A percentile compares a stretch with the other conserved stretches of the same genome.
Evolutionary conservation across 2,329 filamentous ascomycete species (phyloP).

Genomic region (Phaeophleospora eucalypticola): DNA sequence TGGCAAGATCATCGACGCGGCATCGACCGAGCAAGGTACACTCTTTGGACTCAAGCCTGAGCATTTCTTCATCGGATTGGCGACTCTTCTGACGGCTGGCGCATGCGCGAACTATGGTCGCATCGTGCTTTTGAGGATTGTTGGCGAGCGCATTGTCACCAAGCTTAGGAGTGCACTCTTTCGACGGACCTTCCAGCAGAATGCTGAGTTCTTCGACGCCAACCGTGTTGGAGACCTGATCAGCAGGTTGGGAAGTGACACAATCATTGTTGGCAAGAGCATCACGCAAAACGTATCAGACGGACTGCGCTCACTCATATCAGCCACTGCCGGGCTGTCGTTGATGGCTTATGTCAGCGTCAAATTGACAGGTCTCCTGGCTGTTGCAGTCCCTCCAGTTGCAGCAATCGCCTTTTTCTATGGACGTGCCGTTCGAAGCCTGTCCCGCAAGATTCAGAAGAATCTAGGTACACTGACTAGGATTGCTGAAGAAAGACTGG

Average conservation of each 20-base stretch:
- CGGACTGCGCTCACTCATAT: constrained; percentile 85
- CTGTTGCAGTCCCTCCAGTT: constrained; percentile 84
- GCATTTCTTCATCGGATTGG: constrained; percentile 84
- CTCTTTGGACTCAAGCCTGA: constrained; percentile 80
- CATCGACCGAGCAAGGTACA: constrained; percentile 67
- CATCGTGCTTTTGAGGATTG: constrained; percentile 86
- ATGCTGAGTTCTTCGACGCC: constrained; percentile 97
- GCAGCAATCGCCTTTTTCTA: constrained; percentile 89
- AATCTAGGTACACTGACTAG: constrained; percentile 91
- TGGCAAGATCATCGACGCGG: constrained; percentile 88
- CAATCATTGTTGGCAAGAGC: constrained; percentile 95
- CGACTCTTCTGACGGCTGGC: constrained; percentile 68
- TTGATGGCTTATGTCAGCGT: constrained; percentile 96
- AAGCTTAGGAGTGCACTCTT: constrained; percentile 86
- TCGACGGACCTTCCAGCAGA: constrained; percentile 88
- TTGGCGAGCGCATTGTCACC: constrained; percentile 91
- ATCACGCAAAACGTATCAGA: constrained; percentile 98
- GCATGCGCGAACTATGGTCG: constrained; percentile 89
- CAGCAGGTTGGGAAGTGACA: constrained; percentile 90
- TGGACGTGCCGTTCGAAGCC: constrained; percentile 78
- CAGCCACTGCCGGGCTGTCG: constrained; percentile 79
- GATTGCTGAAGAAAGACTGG: constrained; percentile 94
- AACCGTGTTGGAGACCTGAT: constrained; percentile 96
- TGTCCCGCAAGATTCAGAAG: constrained; percentile 90
- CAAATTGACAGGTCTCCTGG: constrained; percentile 80